Percentiles rank a stretch among this genome's conserved stretches.
These are phyloP conservation scores for Scheffersomyces parashehatae DNA, from an alignment of 1,139 yeast genomes.

Conservation along the genomic window DNA sequence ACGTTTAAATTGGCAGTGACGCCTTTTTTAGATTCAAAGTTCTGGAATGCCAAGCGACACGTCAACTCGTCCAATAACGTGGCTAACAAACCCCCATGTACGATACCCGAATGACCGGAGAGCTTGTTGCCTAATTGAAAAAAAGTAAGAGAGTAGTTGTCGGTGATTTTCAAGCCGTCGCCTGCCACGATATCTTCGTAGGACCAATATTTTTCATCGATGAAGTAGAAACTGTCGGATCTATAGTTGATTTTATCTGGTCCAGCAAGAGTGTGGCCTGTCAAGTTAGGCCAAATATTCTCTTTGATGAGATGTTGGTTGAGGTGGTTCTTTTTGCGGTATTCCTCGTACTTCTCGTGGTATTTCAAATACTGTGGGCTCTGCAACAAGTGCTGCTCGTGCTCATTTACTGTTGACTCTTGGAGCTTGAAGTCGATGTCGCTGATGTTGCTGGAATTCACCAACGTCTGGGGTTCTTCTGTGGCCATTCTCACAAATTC, in stretches of 20 bases:
- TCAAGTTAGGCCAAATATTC: constrained; percentile 33
- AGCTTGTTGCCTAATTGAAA: constrained; percentile 47
- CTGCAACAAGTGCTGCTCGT: neutral
- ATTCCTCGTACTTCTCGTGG: constrained; percentile 6
- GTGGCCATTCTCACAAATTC: neutral
- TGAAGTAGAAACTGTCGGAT: constrained; percentile 36
- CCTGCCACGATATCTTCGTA: constrained; percentile 13
- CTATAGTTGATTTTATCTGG: constrained; percentile 36
- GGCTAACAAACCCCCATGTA: constrained; percentile 60
- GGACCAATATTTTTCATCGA: constrained; percentile 31
- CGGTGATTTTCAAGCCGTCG: constrained; percentile 7
- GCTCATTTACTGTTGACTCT: neutral
- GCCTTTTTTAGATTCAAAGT: constrained; percentile 42
- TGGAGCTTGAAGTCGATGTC: constrained; percentile 3
- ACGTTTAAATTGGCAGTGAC: constrained; percentile 50
- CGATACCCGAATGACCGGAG: constrained; percentile 51
- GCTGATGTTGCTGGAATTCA: constrained; percentile 2
- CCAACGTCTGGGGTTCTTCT: constrained; percentile 5
- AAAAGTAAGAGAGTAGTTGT: constrained; percentile 39
- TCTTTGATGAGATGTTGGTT: constrained; percentile 7
- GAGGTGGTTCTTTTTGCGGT: constrained; percentile 5
- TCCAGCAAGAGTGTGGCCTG: constrained; percentile 39
- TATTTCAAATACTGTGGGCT: constrained; percentile 8
- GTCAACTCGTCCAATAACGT: constrained; percentile 55
- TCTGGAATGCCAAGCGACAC: constrained; percentile 52